Percentiles rank a stretch among this genome's conserved stretches.
phyloP scores from a whole-genome alignment of 1,284 basidiomycete genomes.

The Marasmius tenuissimus region DNA sequence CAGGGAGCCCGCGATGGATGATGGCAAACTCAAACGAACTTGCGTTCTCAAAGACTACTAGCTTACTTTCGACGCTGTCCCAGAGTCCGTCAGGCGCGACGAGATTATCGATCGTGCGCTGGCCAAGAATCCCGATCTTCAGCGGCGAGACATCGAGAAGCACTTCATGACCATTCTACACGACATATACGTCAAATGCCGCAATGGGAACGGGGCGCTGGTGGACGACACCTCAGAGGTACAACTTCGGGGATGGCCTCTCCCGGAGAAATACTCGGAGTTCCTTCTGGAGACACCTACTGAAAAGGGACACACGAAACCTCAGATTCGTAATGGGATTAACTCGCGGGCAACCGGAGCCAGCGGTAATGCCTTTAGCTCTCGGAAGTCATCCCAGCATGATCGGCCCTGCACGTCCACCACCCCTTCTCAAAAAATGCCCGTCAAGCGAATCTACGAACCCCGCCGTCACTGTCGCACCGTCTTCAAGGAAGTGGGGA shows the following conservation, averaged over 20 bases:
- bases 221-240: not conserved
- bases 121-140: not conserved
- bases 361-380: too few relatives aligned
- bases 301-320: too few relatives aligned
- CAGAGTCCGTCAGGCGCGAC: not conserved
- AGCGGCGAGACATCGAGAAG: not conserved
- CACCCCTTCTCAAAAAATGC: not conserved
- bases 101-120: not conserved
- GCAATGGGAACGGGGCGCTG: not conserved
- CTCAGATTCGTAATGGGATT: too few relatives aligned
- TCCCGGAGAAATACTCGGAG: too few relatives aligned
- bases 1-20: not conserved
- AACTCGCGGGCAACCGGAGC: too few relatives aligned
- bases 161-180: slow-evolving; percentile 3
- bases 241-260: too few relatives aligned
- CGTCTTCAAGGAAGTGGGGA: not conserved
- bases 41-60: not conserved
- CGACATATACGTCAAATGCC: not conserved
- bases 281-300: too few relatives aligned
- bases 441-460: not conserved
- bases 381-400: too few relatives aligned
- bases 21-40: not conserved
- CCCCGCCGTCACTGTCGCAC: not conserved
- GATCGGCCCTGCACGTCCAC: too few relatives aligned
- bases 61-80: not conserved